Evolutionary conservation across 2,329 filamentous ascomycete genomes (phyloP).

Genomic region (Waltergamsia citrina): DNA sequence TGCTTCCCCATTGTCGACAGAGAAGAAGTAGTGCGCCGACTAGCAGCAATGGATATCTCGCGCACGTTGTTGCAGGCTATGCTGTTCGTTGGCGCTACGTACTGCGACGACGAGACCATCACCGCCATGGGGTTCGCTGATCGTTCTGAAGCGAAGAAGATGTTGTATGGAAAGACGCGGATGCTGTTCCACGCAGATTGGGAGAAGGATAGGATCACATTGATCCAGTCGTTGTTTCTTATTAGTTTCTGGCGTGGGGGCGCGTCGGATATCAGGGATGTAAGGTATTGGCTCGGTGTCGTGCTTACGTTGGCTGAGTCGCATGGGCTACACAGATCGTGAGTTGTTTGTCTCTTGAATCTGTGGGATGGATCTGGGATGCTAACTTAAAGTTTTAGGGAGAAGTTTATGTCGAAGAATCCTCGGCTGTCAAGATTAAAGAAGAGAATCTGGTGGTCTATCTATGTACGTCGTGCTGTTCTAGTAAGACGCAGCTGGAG

Average conservation of each 20-base stretch:
- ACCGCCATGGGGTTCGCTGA: conserved; percentile 33
- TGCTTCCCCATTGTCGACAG: conserved; percentile 45
- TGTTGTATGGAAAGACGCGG: conserved; percentile 39
- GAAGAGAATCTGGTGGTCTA: conserved; percentile 43
- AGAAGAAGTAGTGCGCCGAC: conserved; percentile 25
- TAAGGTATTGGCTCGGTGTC: conserved; percentile 38
- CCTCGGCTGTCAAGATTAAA: conserved; percentile 16
- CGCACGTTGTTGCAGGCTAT: conserved; percentile 41
- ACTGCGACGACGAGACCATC: conserved; percentile 37
- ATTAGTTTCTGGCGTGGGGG: conserved; percentile 46
- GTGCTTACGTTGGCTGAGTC: conserved; percentile 43
- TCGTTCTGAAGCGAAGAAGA: conserved; percentile 37
- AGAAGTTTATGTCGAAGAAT: conserved; percentile 10
- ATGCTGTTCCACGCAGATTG: conserved; percentile 43
- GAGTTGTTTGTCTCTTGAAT: conserved; percentile 5
- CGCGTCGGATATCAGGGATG: conserved; percentile 35
- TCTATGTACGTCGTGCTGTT: conserved; percentile 30
- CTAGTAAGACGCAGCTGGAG: not conserved
- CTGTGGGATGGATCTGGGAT: no score
- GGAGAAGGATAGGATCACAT: conserved; percentile 37
- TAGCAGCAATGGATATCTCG: conserved; percentile 31
- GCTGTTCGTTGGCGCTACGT: conserved; percentile 43
- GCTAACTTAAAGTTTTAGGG: not conserved
- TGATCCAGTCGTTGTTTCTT: conserved; percentile 41
- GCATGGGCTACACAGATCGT: conserved; percentile 31